Evolutionary conservation across 257 asterid genomes (phyloP).

Genomic region (Forsythia viridissima): DNA sequence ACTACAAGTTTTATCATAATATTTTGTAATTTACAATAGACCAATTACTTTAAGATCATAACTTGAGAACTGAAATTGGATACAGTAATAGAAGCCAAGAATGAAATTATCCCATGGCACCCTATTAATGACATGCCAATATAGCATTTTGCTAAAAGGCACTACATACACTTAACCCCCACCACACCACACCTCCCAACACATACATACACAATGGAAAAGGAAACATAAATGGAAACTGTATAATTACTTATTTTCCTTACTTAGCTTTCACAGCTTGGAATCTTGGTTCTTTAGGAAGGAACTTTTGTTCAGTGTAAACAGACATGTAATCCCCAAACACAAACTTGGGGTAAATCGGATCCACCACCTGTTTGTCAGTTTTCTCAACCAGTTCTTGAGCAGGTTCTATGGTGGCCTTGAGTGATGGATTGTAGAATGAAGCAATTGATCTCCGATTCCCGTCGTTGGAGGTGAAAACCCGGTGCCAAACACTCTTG

Average conservation of each 20-base stretch:
- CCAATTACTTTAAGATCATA: not conserved
- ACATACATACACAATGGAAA: not conserved
- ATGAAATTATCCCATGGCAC: not conserved
- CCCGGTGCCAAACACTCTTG: conserved; percentile 89
- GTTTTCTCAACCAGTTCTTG: conserved; percentile 18
- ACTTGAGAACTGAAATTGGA: not conserved
- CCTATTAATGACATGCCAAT: not conserved
- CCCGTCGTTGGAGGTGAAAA: conserved; percentile 49
- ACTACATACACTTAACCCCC: not conserved
- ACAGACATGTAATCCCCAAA: conserved; percentile 81
- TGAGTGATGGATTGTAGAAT: conserved; percentile 70
- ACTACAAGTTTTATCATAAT: not conserved
- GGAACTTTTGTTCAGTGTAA: conserved; percentile 69
- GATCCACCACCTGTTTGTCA: conserved; percentile 11
- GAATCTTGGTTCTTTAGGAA: conserved; percentile 86
- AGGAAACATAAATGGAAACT: not conserved
- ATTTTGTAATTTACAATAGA: not conserved
- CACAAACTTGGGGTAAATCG: conserved; percentile 59
- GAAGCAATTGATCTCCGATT: conserved; percentile 78
- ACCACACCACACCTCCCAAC: not conserved
- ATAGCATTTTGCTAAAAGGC: conserved; percentile 16
- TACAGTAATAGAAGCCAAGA: not conserved
- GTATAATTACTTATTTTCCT: conserved; percentile 9
- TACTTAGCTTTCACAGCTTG: conserved; percentile 60
- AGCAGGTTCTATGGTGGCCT: conserved; percentile 76